phyloP scores from a whole-genome alignment of 805 yeast species.

The Isabelozyma heimii region DNA sequence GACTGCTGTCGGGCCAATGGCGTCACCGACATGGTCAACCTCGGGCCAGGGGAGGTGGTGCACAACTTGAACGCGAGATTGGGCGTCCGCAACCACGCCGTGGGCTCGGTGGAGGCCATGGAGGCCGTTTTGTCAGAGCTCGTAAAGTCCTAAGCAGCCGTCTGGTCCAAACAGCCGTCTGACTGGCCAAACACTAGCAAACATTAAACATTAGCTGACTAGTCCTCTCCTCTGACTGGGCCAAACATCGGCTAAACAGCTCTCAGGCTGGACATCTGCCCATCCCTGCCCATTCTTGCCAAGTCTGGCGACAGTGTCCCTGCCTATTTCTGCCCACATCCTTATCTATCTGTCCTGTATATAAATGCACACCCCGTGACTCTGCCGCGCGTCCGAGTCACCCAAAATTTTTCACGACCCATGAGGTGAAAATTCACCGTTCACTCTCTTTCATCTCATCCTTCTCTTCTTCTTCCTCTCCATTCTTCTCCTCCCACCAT shows the following conservation, averaged over 20 bases:
- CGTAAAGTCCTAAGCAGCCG: too few species aligned
- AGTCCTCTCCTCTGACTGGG: too few species aligned
- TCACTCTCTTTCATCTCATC: background rate
- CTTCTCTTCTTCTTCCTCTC: background rate
- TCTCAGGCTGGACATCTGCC: too few species aligned
- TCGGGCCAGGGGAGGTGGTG: slow-evolving; percentile 42
- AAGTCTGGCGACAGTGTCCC: too few species aligned
- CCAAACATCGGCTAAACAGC: too few species aligned
- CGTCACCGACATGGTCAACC: slow-evolving; percentile 19
- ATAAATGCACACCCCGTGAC: background rate
- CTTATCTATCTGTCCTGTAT: background rate
- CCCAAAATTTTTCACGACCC: background rate
- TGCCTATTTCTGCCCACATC: background rate
- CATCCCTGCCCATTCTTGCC: too few species aligned
- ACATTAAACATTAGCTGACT: too few species aligned
- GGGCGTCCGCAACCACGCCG: slow-evolving; percentile 5
- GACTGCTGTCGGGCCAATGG: slow-evolving; percentile 14
- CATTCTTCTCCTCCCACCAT: background rate
- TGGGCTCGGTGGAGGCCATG: slow-evolving; percentile 5
- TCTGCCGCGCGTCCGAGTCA: background rate
- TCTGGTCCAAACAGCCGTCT: too few species aligned
- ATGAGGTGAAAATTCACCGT: background rate
- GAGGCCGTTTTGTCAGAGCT: background rate
- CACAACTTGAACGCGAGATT: slow-evolving; percentile 18
- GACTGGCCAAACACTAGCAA: too few species aligned